phyloP scores from a whole-genome alignment of 2,329 filamentous ascomycete genomes.

The Nemania abortiva region DNA sequence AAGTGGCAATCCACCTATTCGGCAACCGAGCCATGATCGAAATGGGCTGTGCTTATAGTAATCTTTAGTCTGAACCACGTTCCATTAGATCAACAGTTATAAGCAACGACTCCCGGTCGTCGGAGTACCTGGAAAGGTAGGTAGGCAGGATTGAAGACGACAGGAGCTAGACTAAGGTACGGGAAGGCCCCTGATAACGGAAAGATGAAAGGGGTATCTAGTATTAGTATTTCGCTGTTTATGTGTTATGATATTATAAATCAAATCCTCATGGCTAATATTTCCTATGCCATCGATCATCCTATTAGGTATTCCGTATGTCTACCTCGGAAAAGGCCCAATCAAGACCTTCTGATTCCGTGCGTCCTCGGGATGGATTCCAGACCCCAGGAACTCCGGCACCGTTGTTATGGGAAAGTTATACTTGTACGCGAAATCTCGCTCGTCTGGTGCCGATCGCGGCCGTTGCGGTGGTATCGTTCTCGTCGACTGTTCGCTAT shows the following conservation, averaged over 20 bases:
- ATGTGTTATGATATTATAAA: constrained; percentile 2
- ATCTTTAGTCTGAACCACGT: too few relatives aligned
- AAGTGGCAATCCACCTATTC: too few relatives aligned
- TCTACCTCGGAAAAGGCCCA: constrained; percentile 35
- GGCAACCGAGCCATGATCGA: too few relatives aligned
- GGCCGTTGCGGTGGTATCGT: not conserved
- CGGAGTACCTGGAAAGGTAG: too few relatives aligned
- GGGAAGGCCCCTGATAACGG: not conserved
- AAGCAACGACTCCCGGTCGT: not conserved
- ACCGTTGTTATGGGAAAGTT: constrained; percentile 35
- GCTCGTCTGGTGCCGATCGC: constrained; percentile 27
- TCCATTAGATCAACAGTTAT: not conserved
- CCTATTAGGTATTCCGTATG: not conserved
- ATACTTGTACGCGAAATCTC: constrained; percentile 39
- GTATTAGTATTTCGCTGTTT: constrained; percentile 23
- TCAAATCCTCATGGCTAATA: not conserved
- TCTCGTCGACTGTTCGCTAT: constrained; percentile 1
- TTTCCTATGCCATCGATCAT: not conserved
- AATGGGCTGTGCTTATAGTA: too few relatives aligned
- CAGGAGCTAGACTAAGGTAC: not conserved
- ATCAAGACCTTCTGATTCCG: constrained; percentile 41
- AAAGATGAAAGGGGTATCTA: constrained; percentile 33
- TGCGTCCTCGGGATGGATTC: constrained; percentile 38
- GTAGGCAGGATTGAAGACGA: too few relatives aligned
- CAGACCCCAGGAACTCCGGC: constrained; percentile 32